Conservation (phyloP, 139 green algal genomes). For the Trebouxia sp. region DNA sequence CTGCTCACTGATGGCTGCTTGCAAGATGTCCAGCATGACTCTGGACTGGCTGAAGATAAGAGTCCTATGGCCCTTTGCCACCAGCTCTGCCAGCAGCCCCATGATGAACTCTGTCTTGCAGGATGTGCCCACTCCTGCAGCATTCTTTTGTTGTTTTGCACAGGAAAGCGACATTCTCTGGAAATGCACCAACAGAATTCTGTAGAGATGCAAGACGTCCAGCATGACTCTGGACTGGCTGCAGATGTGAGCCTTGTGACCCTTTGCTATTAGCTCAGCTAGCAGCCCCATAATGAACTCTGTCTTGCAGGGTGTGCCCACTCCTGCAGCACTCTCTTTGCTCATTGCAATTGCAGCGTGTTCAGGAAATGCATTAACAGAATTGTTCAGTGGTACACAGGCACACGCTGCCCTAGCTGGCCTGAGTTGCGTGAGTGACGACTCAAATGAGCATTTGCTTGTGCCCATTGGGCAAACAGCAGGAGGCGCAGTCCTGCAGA, state of each 20-base stretch:
- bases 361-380: not conserved
- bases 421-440: too few species aligned
- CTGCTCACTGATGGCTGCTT: constrained; percentile 57
- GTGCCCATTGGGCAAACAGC: too few species aligned
- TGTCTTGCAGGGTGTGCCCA: constrained; percentile 80
- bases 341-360: not conserved
- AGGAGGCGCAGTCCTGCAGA: too few species aligned
- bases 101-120: constrained; percentile 86
- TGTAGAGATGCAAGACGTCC: constrained; percentile 84
- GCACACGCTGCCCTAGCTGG: too few species aligned
- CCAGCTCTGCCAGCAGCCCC: constrained; percentile 73
- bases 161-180: not conserved
- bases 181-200: not conserved
- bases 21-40: constrained; percentile 89
- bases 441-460: too few species aligned
- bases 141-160: not conserved
- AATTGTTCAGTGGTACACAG: constrained; percentile 59
- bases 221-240: constrained; percentile 85
- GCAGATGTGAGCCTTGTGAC: constrained; percentile 92
- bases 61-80: constrained; percentile 73
- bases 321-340: not conserved
- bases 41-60: constrained; percentile 90
- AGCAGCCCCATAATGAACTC: constrained; percentile 79
- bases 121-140: constrained; percentile 51
- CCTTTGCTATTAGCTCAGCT: constrained; percentile 60